A percentile compares a stretch with the other conserved stretches of the same genome.
Conservation (phyloP, 2,329 filamentous ascomycete genomes). For the Aaosphaeria arxii region DNA sequence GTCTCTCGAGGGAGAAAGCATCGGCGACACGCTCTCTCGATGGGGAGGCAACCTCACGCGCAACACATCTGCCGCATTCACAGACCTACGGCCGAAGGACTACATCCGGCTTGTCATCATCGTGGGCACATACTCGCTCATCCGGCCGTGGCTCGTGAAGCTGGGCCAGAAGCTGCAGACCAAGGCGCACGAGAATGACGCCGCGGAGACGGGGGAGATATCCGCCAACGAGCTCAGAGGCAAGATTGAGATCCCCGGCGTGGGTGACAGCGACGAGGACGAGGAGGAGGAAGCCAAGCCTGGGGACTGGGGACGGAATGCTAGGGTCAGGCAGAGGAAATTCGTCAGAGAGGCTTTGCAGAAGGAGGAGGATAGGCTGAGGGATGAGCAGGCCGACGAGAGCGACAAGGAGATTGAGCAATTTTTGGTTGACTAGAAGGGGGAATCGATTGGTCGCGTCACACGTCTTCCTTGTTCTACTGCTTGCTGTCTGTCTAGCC, state of each 20-base stretch:
- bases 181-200: conserved; percentile 56
- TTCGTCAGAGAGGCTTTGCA: conserved; percentile 65
- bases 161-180: conserved; percentile 62
- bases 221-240: conserved; percentile 28
- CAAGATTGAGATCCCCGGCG: conserved; percentile 51
- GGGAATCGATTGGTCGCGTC: not conserved
- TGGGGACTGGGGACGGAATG: conserved; percentile 66
- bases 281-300: conserved; percentile 41
- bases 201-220: conserved; percentile 36
- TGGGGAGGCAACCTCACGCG: conserved; percentile 36
- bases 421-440: conserved; percentile 56
- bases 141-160: conserved; percentile 70
- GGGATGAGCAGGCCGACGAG: conserved; percentile 60
- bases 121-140: conserved; percentile 68
- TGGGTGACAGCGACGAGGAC: conserved; percentile 49
- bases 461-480: not conserved
- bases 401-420: conserved; percentile 75
- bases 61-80: conserved; percentile 44
- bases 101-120: conserved; percentile 68
- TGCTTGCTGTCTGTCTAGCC: too few species aligned
- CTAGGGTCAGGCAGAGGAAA: conserved; percentile 65
- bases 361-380: conserved; percentile 54
- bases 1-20: too few species aligned
- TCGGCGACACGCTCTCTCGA: not conserved
- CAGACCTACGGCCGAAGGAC: conserved; percentile 42